A percentile compares a stretch with the other conserved stretches of the same genome.
Evolutionary conservation across 257 asterid genomes (phyloP).

Genomic region (Lavandula angustifolia): DNA sequence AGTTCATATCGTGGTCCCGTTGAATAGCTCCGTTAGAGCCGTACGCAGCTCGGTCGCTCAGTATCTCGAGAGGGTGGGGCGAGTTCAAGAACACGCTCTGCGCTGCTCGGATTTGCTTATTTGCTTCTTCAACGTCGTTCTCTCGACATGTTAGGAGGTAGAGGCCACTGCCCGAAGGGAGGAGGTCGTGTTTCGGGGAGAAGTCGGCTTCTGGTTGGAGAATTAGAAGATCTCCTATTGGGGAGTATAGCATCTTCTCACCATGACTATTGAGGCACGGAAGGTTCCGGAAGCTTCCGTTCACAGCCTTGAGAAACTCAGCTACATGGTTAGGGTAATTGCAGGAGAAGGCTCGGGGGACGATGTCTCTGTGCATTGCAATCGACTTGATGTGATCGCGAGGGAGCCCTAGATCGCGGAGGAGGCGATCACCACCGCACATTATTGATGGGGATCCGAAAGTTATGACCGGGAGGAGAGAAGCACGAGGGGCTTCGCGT

Average conservation of each 20-base stretch:
- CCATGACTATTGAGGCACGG: conserved; percentile 72
- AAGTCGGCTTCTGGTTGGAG: conserved; percentile 83
- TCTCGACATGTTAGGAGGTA: conserved; percentile 57
- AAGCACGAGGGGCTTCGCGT: conserved; percentile 64
- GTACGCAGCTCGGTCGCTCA: conserved; percentile 84
- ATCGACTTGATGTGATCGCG: conserved; percentile 68
- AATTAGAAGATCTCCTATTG: conserved; percentile 85
- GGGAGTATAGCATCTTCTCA: conserved; percentile 79
- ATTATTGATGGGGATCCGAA: conserved; percentile 86
- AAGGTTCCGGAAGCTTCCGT: conserved; percentile 72
- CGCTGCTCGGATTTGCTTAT: conserved; percentile 68
- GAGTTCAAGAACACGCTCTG: conserved; percentile 61
- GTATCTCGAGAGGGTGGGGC: conserved; percentile 93
- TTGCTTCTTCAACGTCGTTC: conserved; percentile 45
- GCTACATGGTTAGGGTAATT: conserved; percentile 86
- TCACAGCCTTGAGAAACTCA: conserved; percentile 83
- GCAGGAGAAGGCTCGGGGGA: conserved; percentile 96
- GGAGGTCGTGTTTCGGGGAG: conserved; percentile 87
- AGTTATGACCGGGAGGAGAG: conserved; percentile 84
- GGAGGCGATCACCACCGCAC: conserved; percentile 93
- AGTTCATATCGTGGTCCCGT: conserved; percentile 86
- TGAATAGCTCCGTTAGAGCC: conserved; percentile 83
- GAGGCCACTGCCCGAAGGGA: conserved; percentile 87
- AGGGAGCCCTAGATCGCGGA: conserved; percentile 66
- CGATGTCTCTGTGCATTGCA: conserved; percentile 92